Evolutionary conservation across 768 basidiomycete genomes (phyloP).

Genomic region (Lepiota venenata): DNA sequence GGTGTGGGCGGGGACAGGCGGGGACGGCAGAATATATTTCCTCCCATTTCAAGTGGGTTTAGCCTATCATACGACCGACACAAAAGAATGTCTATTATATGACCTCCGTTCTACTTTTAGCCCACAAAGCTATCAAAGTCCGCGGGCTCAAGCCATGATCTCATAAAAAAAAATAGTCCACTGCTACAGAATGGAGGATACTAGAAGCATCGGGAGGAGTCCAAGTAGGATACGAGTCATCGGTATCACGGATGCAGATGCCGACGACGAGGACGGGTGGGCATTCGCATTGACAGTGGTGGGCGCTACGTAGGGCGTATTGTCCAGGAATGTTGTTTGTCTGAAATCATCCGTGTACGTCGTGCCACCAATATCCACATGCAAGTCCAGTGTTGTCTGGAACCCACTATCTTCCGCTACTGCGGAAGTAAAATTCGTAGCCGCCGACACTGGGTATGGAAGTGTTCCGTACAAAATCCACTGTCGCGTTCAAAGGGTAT

Average conservation of each 20-base stretch:
- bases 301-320: constrained; percentile 23
- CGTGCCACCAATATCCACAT: constrained; percentile 20
- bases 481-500: constrained; percentile 22
- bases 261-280: constrained; percentile 14
- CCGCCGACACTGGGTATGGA: constrained; percentile 24
- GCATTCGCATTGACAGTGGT: constrained; percentile 18
- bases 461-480: constrained; percentile 26
- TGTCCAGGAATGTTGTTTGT: constrained; percentile 26
- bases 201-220: background rate
- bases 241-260: background rate
- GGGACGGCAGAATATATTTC: too few species aligned
- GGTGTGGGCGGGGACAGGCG: too few species aligned
- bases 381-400: constrained; percentile 25
- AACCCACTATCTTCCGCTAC: constrained; percentile 22
- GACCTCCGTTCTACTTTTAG: too few species aligned
- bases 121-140: too few species aligned
- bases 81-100: too few species aligned
- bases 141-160: background rate
- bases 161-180: background rate
- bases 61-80: too few species aligned
- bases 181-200: background rate
- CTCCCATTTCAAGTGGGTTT: too few species aligned
- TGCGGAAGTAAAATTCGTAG: constrained; percentile 35
- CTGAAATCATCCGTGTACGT: constrained; percentile 25
- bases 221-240: background rate